Base-by-base conservation (phyloP, 495 filamentous ascomycete species). In the Podospora appendiculata region DNA sequence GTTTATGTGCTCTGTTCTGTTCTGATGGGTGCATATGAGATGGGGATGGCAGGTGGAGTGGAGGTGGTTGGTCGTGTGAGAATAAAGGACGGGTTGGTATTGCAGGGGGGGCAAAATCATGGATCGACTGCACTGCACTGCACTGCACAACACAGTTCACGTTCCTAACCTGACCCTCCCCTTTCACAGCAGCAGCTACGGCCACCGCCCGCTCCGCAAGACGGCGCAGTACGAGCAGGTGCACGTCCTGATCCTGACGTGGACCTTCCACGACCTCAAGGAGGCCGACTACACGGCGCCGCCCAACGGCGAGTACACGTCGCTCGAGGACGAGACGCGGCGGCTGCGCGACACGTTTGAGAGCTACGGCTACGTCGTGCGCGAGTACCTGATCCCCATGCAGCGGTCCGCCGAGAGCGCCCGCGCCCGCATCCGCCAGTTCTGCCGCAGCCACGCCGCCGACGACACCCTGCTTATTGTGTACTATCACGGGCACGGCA, bases 401-500 rank as follows among this genome's bases (percentile, higher is more conserved):
- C 25, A 52, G 17, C 47, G 56, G 17, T 48, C 65, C 8, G 32
- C 34, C 0, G 58, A 66, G 41, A 36, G 32, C 1, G 41, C 60
- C 7, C 47, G 53, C 35, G 35, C 45, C 0, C 47, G 48, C 32
- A 18, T 68, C 3, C 41, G 55, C 16, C 42, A 60, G 54, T 68
- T 68, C 14, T 55, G 54, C 47, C 25, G 25, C 25, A 47, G 51
- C 32, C 48, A 47, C 17, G 63, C 63, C 8, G 51, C 47, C 6
- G 58, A 64, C 36, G 65, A 68, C 48, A 62, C 58, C 6, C 53
- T 68, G 41, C 36, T 68, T n/a, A 57, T 68, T 4, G 51, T 66
- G 3, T 68, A 68, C 25, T 68, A 68, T 19, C 65, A 68, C 47
- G 65, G 65, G 2, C 65, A 68, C 32, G 65, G 65, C 6, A 55